Evolutionary conservation across 192 early-diverging fungal genomes (phyloP).

Genomic region (Spizellomyces punctatus): DNA sequence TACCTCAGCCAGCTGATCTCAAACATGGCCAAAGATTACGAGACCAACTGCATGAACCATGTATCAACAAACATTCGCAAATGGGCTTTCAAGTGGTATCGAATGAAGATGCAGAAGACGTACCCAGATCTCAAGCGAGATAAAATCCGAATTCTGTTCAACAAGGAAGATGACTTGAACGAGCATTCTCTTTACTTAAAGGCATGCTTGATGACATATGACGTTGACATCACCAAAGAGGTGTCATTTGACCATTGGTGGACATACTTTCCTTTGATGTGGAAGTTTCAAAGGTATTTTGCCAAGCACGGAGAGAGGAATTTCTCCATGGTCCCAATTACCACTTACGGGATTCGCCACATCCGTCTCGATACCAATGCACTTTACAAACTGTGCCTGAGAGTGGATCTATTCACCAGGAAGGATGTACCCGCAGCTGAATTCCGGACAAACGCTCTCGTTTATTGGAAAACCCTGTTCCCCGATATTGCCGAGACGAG

Average conservation of each 20-base stretch:
- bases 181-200: constrained; percentile 6
- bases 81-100: constrained; percentile 11
- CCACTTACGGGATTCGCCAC: neutral
- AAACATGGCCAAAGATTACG: constrained; percentile 11
- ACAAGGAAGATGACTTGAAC: neutral
- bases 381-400: neutral
- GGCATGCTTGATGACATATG: neutral
- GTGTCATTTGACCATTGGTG: constrained; percentile 10
- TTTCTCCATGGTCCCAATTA: constrained; percentile 2
- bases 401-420: neutral
- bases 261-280: constrained; percentile 8
- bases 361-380: constrained; percentile 14
- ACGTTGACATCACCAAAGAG: neutral
- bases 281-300: constrained; percentile 6
- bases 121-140: neutral
- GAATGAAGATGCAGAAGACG: constrained; percentile 6
- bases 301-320: neutral
- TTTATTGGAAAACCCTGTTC: constrained; percentile 4
- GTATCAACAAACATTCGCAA: neutral
- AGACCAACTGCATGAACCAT: constrained; percentile 12
- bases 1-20: constrained; percentile 4
- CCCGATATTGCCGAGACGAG: constrained; percentile 12
- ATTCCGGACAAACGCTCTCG: neutral
- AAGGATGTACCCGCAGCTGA: constrained; percentile 1
- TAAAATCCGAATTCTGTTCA: neutral